Evolutionary conservation across 306 rosid genomes (phyloP).

Genomic region (Quillaja saponaria): DNA sequence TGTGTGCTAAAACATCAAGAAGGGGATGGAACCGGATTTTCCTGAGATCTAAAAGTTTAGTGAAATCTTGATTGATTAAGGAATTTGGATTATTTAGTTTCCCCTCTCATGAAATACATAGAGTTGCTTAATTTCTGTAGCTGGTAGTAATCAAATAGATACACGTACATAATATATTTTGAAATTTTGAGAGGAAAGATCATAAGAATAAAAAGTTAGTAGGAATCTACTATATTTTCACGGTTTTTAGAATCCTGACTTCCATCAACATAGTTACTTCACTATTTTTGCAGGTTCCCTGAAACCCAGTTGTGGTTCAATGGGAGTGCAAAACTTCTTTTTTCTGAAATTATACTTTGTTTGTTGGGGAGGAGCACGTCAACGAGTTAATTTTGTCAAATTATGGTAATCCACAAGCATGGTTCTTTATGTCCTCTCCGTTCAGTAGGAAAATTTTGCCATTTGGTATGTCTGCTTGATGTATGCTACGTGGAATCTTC

Average conservation of each 20-base stretch:
- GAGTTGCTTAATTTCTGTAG: not conserved
- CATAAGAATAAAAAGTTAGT: constrained; percentile 1
- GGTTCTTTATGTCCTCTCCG: constrained; percentile 3
- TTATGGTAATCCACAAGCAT: constrained; percentile 20
- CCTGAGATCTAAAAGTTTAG: constrained; percentile 24
- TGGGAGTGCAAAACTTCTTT: constrained; percentile 14
- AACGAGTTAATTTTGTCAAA: not conserved
- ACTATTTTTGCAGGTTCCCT: constrained; percentile 18
- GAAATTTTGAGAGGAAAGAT: constrained; percentile 9
- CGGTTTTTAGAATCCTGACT: not conserved
- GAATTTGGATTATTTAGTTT: not conserved
- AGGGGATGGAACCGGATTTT: not conserved
- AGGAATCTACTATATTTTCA: constrained; percentile 19
- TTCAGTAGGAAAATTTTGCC: constrained; percentile 1
- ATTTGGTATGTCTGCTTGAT: not conserved
- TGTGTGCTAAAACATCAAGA: constrained; percentile 6
- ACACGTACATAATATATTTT: not conserved
- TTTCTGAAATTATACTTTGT: constrained; percentile 14
- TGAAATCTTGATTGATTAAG: not conserved
- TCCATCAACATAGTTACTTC: not conserved
- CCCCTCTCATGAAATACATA: not conserved
- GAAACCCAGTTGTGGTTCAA: constrained; percentile 11
- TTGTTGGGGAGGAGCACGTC: not conserved
- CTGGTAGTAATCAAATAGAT: constrained; percentile 2
- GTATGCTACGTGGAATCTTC: constrained; percentile 2